Conservation (phyloP, 2,329 filamentous ascomycete species). For the Thelonectria discophora region DNA sequence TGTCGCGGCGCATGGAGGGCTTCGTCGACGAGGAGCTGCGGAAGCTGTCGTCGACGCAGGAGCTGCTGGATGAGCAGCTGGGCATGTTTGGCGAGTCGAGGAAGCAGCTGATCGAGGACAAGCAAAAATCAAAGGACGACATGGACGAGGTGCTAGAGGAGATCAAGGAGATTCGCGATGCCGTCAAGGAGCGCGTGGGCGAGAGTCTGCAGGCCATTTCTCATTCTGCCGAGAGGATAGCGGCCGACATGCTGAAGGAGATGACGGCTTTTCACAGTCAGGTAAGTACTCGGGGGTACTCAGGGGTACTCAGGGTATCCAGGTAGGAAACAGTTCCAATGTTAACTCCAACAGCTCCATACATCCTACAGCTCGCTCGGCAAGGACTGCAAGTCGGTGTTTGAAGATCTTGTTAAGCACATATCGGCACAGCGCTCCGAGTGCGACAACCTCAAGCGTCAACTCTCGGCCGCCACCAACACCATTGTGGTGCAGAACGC, state of each 20-base stretch:
- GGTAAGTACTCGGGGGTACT: no score
- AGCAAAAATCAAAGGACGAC: slow-evolving; percentile 76
- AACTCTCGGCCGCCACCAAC: slow-evolving; percentile 76
- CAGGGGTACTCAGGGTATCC: no score
- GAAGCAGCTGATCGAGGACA: slow-evolving; percentile 73
- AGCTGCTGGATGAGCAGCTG: slow-evolving; percentile 75
- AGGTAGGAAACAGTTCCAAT: no score
- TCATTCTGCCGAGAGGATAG: slow-evolving; percentile 85
- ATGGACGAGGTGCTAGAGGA: slow-evolving; percentile 94
- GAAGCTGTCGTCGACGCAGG: slow-evolving; percentile 74
- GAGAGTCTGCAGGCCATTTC: slow-evolving; percentile 86
- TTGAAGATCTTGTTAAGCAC: slow-evolving; percentile 81
- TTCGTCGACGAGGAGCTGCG: slow-evolving; percentile 81
- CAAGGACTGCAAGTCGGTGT: slow-evolving; percentile 84
- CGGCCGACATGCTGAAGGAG: slow-evolving; percentile 87
- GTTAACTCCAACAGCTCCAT: slow-evolving; percentile 67
- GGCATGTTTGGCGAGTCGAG: slow-evolving; percentile 73
- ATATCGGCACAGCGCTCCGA: slow-evolving; percentile 81
- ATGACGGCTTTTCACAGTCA: slow-evolving; percentile 82
- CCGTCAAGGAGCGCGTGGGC: slow-evolving; percentile 86
- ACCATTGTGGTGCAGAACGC: slow-evolving; percentile 74
- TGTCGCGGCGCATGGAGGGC: slow-evolving; percentile 76
- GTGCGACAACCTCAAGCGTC: slow-evolving; percentile 74
- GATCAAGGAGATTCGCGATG: slow-evolving; percentile 87
- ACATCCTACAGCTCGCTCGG: slow-evolving; percentile 84